These are phyloP conservation scores for Monilinia fructicola DNA, from an alignment of 2,329 filamentous ascomycete species.

Conservation along the genomic window DNA sequence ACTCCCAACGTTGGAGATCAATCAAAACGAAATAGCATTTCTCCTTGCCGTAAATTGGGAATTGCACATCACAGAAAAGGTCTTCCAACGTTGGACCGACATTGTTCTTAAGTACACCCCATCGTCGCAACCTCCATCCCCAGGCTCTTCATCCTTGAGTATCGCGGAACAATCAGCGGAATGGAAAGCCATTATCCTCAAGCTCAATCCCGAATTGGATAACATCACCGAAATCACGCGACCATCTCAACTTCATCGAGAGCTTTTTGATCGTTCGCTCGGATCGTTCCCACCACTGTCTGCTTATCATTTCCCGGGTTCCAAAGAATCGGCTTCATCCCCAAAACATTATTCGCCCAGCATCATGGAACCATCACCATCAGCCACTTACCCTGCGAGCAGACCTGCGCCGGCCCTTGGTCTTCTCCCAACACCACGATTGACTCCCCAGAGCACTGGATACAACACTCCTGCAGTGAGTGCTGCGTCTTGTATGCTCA, in stretches of 20 bases:
- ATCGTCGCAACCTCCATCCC: slow-evolving; percentile 53
- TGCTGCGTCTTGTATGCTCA: slow-evolving; percentile 51
- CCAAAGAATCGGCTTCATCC: slow-evolving; percentile 45
- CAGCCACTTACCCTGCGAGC: slow-evolving; percentile 47
- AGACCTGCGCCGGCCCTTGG: slow-evolving; percentile 54
- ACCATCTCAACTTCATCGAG: slow-evolving; percentile 30
- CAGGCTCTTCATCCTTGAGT: slow-evolving; percentile 43
- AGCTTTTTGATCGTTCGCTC: slow-evolving; percentile 29
- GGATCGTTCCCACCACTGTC: slow-evolving; percentile 47
- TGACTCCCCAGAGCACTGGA: slow-evolving; percentile 56
- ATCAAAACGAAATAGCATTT: slow-evolving; percentile 93
- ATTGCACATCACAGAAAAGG: slow-evolving; percentile 84
- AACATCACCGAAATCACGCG: slow-evolving; percentile 53
- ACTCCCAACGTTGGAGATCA: slow-evolving; percentile 90
- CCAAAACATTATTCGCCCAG: slow-evolving; percentile 47
- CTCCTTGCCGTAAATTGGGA: slow-evolving; percentile 89
- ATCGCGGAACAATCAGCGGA: slow-evolving; percentile 42
- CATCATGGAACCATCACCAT: slow-evolving; percentile 52
- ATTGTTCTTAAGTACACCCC: slow-evolving; percentile 79
- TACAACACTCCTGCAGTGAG: slow-evolving; percentile 61
- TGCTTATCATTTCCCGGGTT: slow-evolving; percentile 43
- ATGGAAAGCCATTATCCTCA: slow-evolving; percentile 60
- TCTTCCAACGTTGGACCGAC: slow-evolving; percentile 92
- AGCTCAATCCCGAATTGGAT: slow-evolving; percentile 56
- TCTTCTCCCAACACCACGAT: slow-evolving; percentile 57